A percentile compares a stretch with the other conserved stretches of the same genome.
Conservation (phyloP, 2,329 filamentous ascomycete genomes). For the Aspergillus tanneri region DNA sequence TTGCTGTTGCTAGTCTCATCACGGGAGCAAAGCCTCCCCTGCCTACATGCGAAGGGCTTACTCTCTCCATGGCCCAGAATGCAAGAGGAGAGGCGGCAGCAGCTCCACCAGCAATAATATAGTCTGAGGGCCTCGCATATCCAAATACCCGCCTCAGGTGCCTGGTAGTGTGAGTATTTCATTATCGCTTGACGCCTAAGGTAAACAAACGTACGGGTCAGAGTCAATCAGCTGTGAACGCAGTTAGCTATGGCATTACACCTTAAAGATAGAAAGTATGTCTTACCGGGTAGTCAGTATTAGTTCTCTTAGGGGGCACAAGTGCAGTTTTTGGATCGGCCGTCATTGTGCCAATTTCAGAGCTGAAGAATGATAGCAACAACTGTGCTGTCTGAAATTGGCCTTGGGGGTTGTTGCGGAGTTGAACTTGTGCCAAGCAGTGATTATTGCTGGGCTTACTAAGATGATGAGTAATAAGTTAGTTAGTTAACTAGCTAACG, state of each 20-base stretch:
- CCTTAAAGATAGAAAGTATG: slow-evolving; percentile 7
- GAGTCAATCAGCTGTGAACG: slow-evolving; percentile 86
- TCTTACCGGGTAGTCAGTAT: slow-evolving; percentile 84
- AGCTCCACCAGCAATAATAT: slow-evolving; percentile 65
- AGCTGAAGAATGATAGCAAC: slow-evolving; percentile 11
- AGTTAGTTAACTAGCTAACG: too few species aligned
- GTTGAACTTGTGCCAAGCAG: slow-evolving; percentile 29
- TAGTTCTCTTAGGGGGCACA: slow-evolving; percentile 74
- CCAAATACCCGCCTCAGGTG: slow-evolving; percentile 86
- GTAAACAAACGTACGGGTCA: slow-evolving; percentile 72
- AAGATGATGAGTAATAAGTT: slow-evolving; percentile 3
- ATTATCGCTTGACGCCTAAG: slow-evolving; percentile 3
- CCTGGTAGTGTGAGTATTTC: slow-evolving; percentile 51
- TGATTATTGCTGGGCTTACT: slow-evolving; percentile 5
- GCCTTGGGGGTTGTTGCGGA: slow-evolving; percentile 23
- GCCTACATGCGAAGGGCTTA: slow-evolving; percentile 80
- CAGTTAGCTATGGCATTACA: slow-evolving; percentile 20
- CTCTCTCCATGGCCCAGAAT: slow-evolving; percentile 76
- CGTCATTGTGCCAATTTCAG: slow-evolving; percentile 33
- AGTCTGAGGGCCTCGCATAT: slow-evolving; percentile 86
- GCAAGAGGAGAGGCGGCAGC: slow-evolving; percentile 71
- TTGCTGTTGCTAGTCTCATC: slow-evolving; percentile 72
- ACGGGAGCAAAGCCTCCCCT: slow-evolving; percentile 77
- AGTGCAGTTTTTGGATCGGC: slow-evolving; percentile 45
- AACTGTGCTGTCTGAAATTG: slow-evolving; percentile 23